Percentiles rank a stretch among this genome's conserved stretches.
Evolutionary conservation across 1,284 basidiomycete genomes (phyloP).

Genomic region (Cryptococcus depauperatus): DNA sequence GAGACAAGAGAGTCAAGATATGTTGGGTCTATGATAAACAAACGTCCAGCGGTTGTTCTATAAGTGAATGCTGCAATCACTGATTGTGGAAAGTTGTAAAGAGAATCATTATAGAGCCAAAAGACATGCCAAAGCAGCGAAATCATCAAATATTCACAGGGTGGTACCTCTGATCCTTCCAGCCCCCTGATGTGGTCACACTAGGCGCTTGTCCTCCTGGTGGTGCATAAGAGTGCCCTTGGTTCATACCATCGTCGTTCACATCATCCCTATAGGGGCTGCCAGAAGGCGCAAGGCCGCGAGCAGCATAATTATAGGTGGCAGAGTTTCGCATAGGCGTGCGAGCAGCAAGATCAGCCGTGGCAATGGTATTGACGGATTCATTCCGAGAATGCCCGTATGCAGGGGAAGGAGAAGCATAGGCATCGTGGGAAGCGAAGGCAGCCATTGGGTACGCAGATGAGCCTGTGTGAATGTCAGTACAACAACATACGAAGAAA

Average conservation of each 20-base stretch:
- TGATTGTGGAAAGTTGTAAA: too few relatives aligned
- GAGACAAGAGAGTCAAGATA: too few relatives aligned
- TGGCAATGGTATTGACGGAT: slow-evolving; percentile 37
- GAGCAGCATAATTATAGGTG: slow-evolving; percentile 2
- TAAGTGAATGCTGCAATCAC: too few relatives aligned
- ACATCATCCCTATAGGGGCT: slow-evolving; percentile 15
- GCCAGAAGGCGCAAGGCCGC: not conserved
- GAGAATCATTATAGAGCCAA: too few relatives aligned
- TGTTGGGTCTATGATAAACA: too few relatives aligned
- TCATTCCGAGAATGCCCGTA: slow-evolving; percentile 18
- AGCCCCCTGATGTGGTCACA: not conserved
- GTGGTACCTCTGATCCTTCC: slow-evolving; percentile 12
- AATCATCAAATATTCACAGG: slow-evolving; percentile 14
- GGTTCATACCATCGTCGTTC: slow-evolving; percentile 11
- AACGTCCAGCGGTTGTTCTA: too few relatives aligned
- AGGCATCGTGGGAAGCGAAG: slow-evolving; percentile 17
- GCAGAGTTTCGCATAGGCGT: slow-evolving; percentile 16
- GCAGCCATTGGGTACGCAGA: slow-evolving; percentile 18
- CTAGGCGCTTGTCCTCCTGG: not conserved
- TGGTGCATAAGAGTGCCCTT: slow-evolving; percentile 8
- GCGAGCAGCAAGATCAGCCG: slow-evolving; percentile 27
- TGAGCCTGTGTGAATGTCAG: slow-evolving; percentile 17
- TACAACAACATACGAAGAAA: not conserved
- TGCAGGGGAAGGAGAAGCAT: slow-evolving; percentile 2
- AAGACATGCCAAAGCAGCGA: too few relatives aligned